Evolutionary conservation across 176 grass and related monocot species (phyloP), one percentile per base, ranked within the genome.

Genomic region (Typha latifolia): DNA sequence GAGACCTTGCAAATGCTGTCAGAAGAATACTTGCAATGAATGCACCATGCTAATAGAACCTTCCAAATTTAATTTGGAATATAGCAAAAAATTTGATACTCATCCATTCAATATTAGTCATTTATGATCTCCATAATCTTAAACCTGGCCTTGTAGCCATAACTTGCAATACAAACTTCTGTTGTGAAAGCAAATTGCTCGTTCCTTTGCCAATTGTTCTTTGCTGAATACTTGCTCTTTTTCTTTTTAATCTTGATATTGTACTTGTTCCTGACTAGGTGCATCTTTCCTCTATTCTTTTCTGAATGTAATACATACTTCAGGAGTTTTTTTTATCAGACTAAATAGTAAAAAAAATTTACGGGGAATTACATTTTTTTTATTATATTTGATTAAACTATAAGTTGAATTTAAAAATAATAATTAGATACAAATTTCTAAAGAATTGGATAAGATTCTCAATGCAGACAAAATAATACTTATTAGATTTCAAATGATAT

Each of bases 1-100:
- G 69, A 31, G 89, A 92, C 69, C 73, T 97, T 62, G 85, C 78
- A 4, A 81, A 78, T 76, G 78, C 66, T 62, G 85, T 90, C 32
- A 84, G 83, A 53, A 72, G 7, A 67, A 61, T 76, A 24, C 31
- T 67, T 31, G 67, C 71, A 21, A 31, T 20, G 0, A 31, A 49
- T n/a, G 2, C 13, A 32, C 18, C 12, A 20, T 57, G 52, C 16
- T 57, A 20, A 20, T 18, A 57, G 52, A 57, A 57, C 52, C 52
- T 57, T 57, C 19, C 52, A 20, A 21, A 10, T 1, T 15, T 57
- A 18, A 20, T 18, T 57, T 37, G 34, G 15, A 18, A 18, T 57
- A 57, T 20, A 18, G 16, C 9, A 15, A 57, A 57, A 26, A 26
- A 26, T 5, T 57, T 57, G 4, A 57, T 20, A 57, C 13, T 57